These are phyloP conservation scores for Metschnikowia similis DNA, from an alignment of 805 yeast genomes.

Conservation along the genomic window DNA sequence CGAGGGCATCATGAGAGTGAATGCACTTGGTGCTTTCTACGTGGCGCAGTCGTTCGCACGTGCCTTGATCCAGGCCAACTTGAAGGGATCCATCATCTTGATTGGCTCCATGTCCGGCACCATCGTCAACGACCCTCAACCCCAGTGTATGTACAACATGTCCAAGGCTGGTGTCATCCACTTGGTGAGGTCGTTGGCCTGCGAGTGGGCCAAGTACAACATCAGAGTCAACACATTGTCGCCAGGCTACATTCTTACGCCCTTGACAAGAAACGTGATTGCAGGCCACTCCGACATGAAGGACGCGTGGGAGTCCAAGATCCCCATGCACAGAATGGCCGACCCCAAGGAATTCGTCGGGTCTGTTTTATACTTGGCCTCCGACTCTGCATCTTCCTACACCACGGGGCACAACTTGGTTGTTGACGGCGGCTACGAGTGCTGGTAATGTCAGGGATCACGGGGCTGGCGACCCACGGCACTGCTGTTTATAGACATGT, in stretches of 20 bases:
- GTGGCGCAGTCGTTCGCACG: constrained; percentile 71
- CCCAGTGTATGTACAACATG: constrained; percentile 78
- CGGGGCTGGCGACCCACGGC: constrained; percentile 4
- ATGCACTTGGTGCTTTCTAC: constrained; percentile 70
- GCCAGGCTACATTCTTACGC: constrained; percentile 79
- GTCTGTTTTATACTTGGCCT: constrained; percentile 66
- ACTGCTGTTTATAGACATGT: constrained; percentile 1
- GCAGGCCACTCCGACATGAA: constrained; percentile 58
- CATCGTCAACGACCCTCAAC: constrained; percentile 75
- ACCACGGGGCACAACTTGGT: constrained; percentile 81
- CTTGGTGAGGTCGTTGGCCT: constrained; percentile 68
- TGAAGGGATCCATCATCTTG: constrained; percentile 58
- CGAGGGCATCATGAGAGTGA: constrained; percentile 64
- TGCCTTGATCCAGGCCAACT: constrained; percentile 54
- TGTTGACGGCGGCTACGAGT: constrained; percentile 84
- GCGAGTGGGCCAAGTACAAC: constrained; percentile 76
- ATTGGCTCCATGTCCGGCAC: constrained; percentile 80
- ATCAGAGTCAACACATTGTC: constrained; percentile 74
- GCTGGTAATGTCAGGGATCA: constrained; percentile 51
- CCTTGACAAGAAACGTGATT: constrained; percentile 69
- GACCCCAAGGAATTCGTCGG: constrained; percentile 83
- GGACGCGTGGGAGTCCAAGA: constrained; percentile 65
- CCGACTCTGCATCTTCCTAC: constrained; percentile 66
- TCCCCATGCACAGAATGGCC: constrained; percentile 81
- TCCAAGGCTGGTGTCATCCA: constrained; percentile 85